phyloP scores from a whole-genome alignment of 805 yeast genomes.

The Scheffersomyces ergatensis region DNA sequence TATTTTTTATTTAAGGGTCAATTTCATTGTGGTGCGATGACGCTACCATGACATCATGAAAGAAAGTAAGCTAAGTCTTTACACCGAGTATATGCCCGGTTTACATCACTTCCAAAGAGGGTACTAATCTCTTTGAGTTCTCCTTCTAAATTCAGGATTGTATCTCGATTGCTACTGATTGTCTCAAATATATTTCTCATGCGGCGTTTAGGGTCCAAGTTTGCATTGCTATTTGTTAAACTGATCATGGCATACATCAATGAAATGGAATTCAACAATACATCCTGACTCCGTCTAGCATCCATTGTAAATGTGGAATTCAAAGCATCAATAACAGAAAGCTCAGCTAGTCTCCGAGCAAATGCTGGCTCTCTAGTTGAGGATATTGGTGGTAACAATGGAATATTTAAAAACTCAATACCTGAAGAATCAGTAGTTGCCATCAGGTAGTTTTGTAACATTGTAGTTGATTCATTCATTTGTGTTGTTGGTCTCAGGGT shows the following conservation, averaged over 20 bases:
- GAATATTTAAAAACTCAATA: conserved; percentile 16
- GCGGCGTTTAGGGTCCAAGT: not conserved
- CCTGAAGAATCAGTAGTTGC: not conserved
- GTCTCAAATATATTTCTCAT: not conserved
- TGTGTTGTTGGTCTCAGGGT: not conserved
- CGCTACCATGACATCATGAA: too few species aligned
- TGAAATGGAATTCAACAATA: conserved; percentile 9
- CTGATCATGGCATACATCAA: conserved; percentile 6
- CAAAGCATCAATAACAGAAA: conserved; percentile 20
- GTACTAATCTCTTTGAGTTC: not conserved
- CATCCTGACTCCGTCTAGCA: conserved; percentile 3
- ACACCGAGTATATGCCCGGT: not conserved
- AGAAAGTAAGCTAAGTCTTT: not conserved
- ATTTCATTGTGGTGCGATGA: too few species aligned
- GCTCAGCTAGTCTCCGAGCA: conserved; percentile 34
- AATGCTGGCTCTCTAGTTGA: conserved; percentile 29
- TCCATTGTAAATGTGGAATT: not conserved
- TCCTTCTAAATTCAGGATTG: not conserved
- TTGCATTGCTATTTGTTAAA: not conserved
- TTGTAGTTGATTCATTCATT: not conserved
- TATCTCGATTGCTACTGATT: not conserved
- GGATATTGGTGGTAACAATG: conserved; percentile 28
- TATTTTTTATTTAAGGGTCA: too few species aligned
- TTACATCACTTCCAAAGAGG: not conserved
- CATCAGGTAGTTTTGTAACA: not conserved